Percentiles rank a stretch among this genome's conserved stretches.
These are phyloP conservation scores for Rhinocladiella mackenziei DNA, from an alignment of 2,329 filamentous ascomycete genomes.

Conservation along the genomic window DNA sequence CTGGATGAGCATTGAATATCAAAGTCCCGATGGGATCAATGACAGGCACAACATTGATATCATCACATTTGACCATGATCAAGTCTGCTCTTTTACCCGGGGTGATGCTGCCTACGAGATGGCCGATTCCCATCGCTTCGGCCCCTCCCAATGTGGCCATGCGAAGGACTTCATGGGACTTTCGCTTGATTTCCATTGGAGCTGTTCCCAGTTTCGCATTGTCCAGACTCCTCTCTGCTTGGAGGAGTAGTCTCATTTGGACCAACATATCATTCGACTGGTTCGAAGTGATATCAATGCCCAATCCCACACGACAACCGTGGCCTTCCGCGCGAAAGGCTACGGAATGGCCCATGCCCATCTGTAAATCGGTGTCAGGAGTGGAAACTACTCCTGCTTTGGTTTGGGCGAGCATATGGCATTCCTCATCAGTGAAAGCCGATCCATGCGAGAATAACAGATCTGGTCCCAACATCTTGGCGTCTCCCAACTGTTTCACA, in stretches of 20 bases:
- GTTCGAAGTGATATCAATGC: slow-evolving; percentile 32
- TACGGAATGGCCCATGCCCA: slow-evolving; percentile 32
- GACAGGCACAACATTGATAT: slow-evolving; percentile 31
- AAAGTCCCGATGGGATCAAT: slow-evolving; percentile 32
- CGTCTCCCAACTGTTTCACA: slow-evolving; percentile 2
- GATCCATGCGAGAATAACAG: slow-evolving; percentile 10
- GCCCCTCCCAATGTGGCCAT: slow-evolving; percentile 34
- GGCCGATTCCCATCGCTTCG: slow-evolving; percentile 30
- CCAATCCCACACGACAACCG: slow-evolving; percentile 31
- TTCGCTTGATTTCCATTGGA: slow-evolving; percentile 17
- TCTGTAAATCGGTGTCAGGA: slow-evolving; percentile 34
- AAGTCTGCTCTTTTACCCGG: slow-evolving; percentile 34
- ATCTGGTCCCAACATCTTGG: slow-evolving; percentile 2
- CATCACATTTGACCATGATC: slow-evolving; percentile 31
- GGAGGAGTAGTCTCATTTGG: slow-evolving; percentile 31
- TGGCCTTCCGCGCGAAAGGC: slow-evolving; percentile 26
- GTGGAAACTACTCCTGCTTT: slow-evolving; percentile 29
- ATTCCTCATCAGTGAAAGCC: slow-evolving; percentile 13
- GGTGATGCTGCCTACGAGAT: slow-evolving; percentile 30
- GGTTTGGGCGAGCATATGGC: slow-evolving; percentile 17
- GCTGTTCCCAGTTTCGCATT: slow-evolving; percentile 16
- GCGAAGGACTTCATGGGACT: slow-evolving; percentile 29
- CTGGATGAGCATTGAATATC: slow-evolving; percentile 30
- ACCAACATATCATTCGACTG: slow-evolving; percentile 30
- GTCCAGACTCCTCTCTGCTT: slow-evolving; percentile 27